These are phyloP conservation scores for Przewalskia tangutica DNA, from an alignment of 257 asterid genomes.

Conservation along the genomic window DNA sequence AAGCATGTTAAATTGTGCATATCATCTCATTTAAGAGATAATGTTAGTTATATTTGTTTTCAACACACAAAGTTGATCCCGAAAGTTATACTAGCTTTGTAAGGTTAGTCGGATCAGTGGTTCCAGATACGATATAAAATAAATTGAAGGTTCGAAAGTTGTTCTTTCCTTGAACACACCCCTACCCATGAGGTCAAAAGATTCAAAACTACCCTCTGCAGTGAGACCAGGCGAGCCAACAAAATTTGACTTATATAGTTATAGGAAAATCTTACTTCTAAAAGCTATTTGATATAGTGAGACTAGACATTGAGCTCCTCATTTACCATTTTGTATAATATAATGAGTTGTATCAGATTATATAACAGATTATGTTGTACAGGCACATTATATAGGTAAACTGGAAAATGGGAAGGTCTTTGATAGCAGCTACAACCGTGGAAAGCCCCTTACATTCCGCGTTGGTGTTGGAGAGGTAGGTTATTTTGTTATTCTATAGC, in stretches of 20 bases:
- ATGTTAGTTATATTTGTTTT: background rate
- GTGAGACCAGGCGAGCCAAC: too few species aligned
- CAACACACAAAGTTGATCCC: background rate
- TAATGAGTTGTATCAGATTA: background rate
- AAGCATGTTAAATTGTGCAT: background rate
- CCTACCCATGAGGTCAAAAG: too few species aligned
- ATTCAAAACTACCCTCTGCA: too few species aligned
- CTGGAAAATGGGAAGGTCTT: conserved; percentile 73
- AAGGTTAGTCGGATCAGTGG: too few species aligned
- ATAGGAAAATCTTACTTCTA: too few species aligned
- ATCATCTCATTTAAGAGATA: background rate
- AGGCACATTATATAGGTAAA: conserved; percentile 88
- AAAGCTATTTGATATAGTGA: background rate
- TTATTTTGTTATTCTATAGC: background rate
- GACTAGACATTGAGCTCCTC: background rate
- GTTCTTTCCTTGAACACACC: too few species aligned
- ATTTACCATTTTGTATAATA: background rate
- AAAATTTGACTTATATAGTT: too few species aligned
- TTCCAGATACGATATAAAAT: too few species aligned
- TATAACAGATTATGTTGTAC: background rate
- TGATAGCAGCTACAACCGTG: conserved; percentile 91
- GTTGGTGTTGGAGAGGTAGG: conserved; percentile 87
- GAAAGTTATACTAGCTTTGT: too few species aligned
- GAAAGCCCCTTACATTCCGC: conserved; percentile 84
- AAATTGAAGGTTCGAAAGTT: too few species aligned